Evolutionary conservation across 2,329 filamentous ascomycete species (phyloP).

Genomic region (Ceratocystis diversiconidia): DNA sequence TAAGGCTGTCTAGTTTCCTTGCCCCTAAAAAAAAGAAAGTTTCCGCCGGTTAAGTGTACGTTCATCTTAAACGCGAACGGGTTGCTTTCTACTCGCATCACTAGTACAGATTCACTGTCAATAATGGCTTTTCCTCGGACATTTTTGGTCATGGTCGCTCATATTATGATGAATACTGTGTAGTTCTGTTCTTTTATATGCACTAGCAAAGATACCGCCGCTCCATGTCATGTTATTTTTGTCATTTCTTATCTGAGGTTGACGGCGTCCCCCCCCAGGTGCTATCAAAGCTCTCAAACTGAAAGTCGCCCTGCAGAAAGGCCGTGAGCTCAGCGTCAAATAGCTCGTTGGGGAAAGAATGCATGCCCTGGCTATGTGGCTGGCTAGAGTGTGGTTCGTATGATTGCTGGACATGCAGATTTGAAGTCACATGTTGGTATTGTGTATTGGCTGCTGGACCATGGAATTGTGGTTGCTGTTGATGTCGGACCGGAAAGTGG

Average conservation of each 20-base stretch:
- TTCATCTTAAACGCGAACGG: not conserved
- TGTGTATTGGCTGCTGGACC: not conserved
- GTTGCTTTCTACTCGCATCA: not conserved
- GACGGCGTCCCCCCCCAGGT: not conserved
- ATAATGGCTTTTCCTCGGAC: not conserved
- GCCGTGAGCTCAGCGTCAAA: conserved; percentile 15
- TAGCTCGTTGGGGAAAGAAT: conserved; percentile 15
- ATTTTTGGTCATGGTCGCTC: not conserved
- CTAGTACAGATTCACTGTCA: not conserved
- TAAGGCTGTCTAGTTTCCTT: not conserved
- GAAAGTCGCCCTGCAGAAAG: conserved; percentile 14
- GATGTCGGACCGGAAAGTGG: not conserved
- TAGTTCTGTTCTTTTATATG: too few species aligned
- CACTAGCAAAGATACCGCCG: not conserved
- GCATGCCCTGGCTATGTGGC: not conserved
- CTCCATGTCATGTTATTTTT: not conserved
- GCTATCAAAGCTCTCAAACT: conserved; percentile 11
- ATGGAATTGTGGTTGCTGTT: not conserved
- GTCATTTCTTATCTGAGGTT: not conserved
- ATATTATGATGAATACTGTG: too few species aligned
- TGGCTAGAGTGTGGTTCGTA: not conserved
- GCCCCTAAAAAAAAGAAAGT: not conserved
- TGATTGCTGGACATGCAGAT: not conserved
- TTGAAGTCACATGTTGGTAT: not conserved
- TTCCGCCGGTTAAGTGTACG: not conserved